Percentiles rank a stretch among this genome's conserved stretches.
phyloP scores from a whole-genome alignment of 192 early-diverging fungal species.

The Gaertneriomyces semiglobifer region DNA sequence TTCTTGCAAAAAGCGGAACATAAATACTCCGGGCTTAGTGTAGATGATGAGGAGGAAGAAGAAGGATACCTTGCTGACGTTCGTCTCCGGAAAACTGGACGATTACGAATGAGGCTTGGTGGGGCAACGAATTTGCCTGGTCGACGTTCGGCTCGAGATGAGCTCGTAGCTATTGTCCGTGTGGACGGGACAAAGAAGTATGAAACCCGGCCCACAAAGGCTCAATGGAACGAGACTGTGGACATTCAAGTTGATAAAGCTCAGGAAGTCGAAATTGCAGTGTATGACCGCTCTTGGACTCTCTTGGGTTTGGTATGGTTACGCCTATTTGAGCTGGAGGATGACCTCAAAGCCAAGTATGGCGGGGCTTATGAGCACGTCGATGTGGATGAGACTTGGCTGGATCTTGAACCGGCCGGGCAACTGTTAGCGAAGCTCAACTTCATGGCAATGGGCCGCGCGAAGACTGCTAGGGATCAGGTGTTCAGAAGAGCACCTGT shows the following conservation, averaged over 20 bases:
- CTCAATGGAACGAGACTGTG: constrained; percentile 73
- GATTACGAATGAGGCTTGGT: constrained; percentile 37
- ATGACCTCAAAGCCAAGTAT: constrained; percentile 59
- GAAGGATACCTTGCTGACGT: constrained; percentile 35
- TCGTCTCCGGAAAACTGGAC: constrained; percentile 37
- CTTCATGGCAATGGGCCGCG: constrained; percentile 50
- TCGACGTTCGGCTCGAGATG: constrained; percentile 53
- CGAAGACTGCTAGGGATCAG: constrained; percentile 45
- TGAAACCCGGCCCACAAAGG: constrained; percentile 65
- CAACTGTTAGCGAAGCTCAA: constrained; percentile 82
- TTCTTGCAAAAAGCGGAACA: constrained; percentile 58
- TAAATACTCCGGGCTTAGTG: constrained; percentile 83
- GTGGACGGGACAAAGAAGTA: constrained; percentile 71
- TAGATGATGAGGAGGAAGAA: constrained; percentile 68
- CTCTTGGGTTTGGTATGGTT: constrained; percentile 87
- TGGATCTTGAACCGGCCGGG: constrained; percentile 92
- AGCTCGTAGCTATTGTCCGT: constrained; percentile 74
- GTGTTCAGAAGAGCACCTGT: constrained; percentile 43
- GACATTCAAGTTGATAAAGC: constrained; percentile 87
- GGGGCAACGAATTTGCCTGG: constrained; percentile 47
- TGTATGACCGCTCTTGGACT: constrained; percentile 58
- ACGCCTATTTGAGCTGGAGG: constrained; percentile 83
- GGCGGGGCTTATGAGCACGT: constrained; percentile 13
- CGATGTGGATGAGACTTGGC: constrained; percentile 74
- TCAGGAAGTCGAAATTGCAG: constrained; percentile 82